phyloP scores from a whole-genome alignment of 108 stramenopile species.

The Stephanodiscus minutulus region DNA sequence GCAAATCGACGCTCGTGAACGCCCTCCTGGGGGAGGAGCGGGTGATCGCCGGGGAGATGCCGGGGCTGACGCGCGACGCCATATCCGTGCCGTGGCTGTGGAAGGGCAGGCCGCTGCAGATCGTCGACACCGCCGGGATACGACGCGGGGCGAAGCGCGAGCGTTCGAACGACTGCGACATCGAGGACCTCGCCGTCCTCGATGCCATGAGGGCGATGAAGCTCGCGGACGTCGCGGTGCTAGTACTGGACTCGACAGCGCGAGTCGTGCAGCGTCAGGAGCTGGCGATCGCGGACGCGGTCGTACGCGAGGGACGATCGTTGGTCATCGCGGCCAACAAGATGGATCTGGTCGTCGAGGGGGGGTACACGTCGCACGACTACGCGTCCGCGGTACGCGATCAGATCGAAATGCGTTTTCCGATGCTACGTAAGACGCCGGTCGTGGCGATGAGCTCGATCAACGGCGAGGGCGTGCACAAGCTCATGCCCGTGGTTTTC shows the following conservation, averaged over 20 bases:
- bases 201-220: slow-evolving; percentile 92
- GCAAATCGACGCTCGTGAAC: slow-evolving; percentile 89
- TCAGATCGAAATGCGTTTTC: slow-evolving; percentile 79
- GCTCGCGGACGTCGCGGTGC: slow-evolving; percentile 86
- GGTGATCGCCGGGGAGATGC: slow-evolving; percentile 76
- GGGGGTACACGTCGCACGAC: slow-evolving; percentile 60
- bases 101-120: slow-evolving; percentile 65
- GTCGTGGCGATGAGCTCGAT: slow-evolving; percentile 83
- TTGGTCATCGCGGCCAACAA: slow-evolving; percentile 92
- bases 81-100: slow-evolving; percentile 83
- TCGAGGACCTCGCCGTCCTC: slow-evolving; percentile 82
- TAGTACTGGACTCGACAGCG: slow-evolving; percentile 86
- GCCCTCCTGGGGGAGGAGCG: slow-evolving; percentile 73
- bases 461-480: slow-evolving; percentile 58
- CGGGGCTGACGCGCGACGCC: slow-evolving; percentile 92
- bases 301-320: slow-evolving; percentile 87
- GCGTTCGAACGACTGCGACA: slow-evolving; percentile 53
- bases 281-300: slow-evolving; percentile 85
- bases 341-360: slow-evolving; percentile 83
- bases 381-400: slow-evolving; percentile 73
- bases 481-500: slow-evolving; percentile 81
- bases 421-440: slow-evolving; percentile 82
- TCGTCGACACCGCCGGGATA: slow-evolving; percentile 91
- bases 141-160: slow-evolving; percentile 69
- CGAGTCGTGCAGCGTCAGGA: slow-evolving; percentile 81